phyloP scores from a whole-genome alignment of 768 basidiomycete genomes.

The Mycena vulgaris region DNA sequence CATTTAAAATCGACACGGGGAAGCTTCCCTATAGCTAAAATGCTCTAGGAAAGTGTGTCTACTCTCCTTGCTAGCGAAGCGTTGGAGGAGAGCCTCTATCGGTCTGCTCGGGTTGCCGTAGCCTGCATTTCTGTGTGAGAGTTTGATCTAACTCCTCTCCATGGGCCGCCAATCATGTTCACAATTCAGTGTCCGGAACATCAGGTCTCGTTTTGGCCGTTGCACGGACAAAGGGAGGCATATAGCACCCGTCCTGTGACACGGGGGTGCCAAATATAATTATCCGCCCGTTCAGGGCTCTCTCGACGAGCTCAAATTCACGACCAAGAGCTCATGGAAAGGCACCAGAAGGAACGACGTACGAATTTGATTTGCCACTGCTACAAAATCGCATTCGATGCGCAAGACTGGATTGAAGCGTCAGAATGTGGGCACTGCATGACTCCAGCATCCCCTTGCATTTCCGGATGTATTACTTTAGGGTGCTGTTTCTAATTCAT shows the following conservation, averaged over 20 bases:
- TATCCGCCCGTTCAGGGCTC: too few species aligned
- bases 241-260: too few species aligned
- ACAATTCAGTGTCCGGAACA: conserved; percentile 1
- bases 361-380: not conserved
- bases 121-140: conserved; percentile 11
- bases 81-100: not conserved
- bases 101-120: conserved; percentile 2
- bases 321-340: not conserved
- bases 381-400: not conserved
- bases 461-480: not conserved
- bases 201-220: not conserved
- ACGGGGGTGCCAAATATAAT: too few species aligned
- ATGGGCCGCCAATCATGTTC: not conserved
- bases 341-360: not conserved
- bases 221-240: not conserved
- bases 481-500: too few species aligned
- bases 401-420: conserved; percentile 4
- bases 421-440: not conserved
- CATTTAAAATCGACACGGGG: not conserved
- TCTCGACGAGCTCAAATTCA: too few species aligned
- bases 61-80: not conserved
- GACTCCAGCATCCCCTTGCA: not conserved
- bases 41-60: not conserved
- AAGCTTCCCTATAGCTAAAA: conserved; percentile 4
- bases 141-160: not conserved